These are phyloP conservation scores for Solanum bulbocastanum DNA, from an alignment of 257 asterid genomes.

Conservation along the genomic window DNA sequence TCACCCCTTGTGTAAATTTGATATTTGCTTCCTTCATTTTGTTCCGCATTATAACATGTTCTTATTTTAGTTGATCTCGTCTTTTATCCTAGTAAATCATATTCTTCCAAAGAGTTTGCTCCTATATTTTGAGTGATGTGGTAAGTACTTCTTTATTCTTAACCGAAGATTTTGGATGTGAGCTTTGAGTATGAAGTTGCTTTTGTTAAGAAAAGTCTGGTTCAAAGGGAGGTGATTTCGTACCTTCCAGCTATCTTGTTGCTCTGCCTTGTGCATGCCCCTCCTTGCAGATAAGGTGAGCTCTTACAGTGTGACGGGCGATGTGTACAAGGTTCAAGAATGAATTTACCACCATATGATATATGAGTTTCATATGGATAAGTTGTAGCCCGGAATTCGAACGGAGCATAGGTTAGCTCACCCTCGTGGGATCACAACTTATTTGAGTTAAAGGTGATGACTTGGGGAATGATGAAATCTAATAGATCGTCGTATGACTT, in stretches of 20 bases:
- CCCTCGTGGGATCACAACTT: no score
- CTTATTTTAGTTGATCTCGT: not conserved
- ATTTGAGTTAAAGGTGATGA: no score
- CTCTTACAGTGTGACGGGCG: not conserved
- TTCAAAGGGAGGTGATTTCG: not conserved
- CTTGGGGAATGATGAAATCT: not conserved
- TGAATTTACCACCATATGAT: not conserved
- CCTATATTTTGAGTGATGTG: not conserved
- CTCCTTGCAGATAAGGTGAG: not conserved
- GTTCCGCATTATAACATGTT: not conserved
- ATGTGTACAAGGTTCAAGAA: not conserved
- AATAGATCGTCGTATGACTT: not conserved
- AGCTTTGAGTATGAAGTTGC: not conserved
- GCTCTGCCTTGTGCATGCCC: not conserved
- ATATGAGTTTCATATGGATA: not conserved
- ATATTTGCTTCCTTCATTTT: not conserved
- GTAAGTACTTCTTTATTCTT: not conserved
- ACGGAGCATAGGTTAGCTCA: not conserved
- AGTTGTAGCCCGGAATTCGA: not conserved
- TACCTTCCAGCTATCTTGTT: not conserved
- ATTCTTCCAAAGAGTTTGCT: not conserved
- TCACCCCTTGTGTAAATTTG: not conserved
- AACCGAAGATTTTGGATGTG: not conserved
- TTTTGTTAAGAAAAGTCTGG: not conserved
- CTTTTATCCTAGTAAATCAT: not conserved